Percentiles rank a stretch among this genome's conserved stretches.
These are phyloP conservation scores for Entomortierella beljakovae DNA, from an alignment of 192 early-diverging fungal genomes.

Conservation along the genomic window DNA sequence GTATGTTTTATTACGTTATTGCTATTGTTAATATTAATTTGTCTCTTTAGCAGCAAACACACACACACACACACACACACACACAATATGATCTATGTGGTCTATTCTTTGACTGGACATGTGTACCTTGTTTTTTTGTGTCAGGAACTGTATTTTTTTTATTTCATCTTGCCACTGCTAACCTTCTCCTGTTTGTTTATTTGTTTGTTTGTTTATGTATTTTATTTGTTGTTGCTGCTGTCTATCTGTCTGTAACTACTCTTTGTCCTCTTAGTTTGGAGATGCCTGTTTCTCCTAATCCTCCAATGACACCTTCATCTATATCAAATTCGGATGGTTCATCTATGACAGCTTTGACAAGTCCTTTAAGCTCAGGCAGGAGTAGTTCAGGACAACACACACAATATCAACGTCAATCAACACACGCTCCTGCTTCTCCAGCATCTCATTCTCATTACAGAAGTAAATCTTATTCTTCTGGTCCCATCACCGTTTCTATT, in stretches of 20 bases:
- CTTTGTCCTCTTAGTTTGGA: conserved; percentile 26
- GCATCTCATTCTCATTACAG: conserved; percentile 24
- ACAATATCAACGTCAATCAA: conserved; percentile 21
- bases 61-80: too few relatives aligned
- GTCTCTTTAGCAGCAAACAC: too few relatives aligned
- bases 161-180: too few relatives aligned
- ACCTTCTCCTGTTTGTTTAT: neutral
- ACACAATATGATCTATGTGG: too few relatives aligned
- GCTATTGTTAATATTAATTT: too few relatives aligned
- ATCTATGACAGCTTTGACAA: conserved; percentile 40
- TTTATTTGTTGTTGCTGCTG: neutral
- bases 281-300: conserved; percentile 49
- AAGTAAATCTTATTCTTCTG: conserved; percentile 49
- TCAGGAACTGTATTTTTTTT: too few relatives aligned
- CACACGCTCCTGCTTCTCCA: conserved; percentile 41
- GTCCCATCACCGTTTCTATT: conserved; percentile 38
- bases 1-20: too few relatives aligned
- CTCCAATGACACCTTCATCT: conserved; percentile 50
- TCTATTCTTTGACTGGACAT: too few relatives aligned
- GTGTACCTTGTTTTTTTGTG: neutral
- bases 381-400: conserved; percentile 37
- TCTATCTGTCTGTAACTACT: too few relatives aligned
- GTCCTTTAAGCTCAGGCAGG: conserved; percentile 48
- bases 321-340: conserved; percentile 45
- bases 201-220: neutral